Base-by-base conservation (phyloP, 2,329 filamentous ascomycete genomes). In the Claviceps sp. region DNA sequence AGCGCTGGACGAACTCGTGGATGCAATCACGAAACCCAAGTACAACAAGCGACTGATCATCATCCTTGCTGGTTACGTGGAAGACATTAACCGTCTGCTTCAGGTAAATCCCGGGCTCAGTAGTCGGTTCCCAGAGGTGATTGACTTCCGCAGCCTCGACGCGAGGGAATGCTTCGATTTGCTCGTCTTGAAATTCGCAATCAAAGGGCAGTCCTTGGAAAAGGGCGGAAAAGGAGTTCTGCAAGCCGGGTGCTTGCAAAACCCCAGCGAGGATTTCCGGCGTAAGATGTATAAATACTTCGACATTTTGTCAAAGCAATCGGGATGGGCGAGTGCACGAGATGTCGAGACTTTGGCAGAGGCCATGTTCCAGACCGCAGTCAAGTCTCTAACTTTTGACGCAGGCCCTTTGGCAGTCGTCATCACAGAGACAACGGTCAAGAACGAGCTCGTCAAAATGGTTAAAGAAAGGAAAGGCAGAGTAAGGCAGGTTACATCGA, bases 51-150 rank as follows among this genome's bases (percentile, higher is more conserved):
- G 81, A 53, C 65, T 87, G 2, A 72, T 88, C 41, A 73, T 84
- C 38, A 85, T 88, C 38, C 66, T 88, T 0, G 84, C 84, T 0
- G 84, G 85, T 0, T 88, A 88, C 55, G 77, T 81, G 9, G 58
- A 72, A 0, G 79, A 86, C 40, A 86, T 88, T 53, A 79, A 87
- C 57, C 65, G 69, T 0, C 71, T 88, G 0, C 72, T 87, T 65
- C 65, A 67, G 0, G 69, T 74, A 20, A 87, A 87, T 55, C 72
- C 77, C 0, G 84, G 83, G 0, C 65, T 88, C 16, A 77, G 76
- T 0, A 83, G 78, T 41, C 75, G 84, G 0, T 88, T 88, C 57
- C 77, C 80, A 0, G 81, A 84, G 38, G 69, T 72, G 0, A 62
- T 87, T 1, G 63, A 75, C 24, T 88, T 87, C 61, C 61, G 67